Conservation (phyloP, 139 green algal species). For the Chlorella sp. region DNA sequence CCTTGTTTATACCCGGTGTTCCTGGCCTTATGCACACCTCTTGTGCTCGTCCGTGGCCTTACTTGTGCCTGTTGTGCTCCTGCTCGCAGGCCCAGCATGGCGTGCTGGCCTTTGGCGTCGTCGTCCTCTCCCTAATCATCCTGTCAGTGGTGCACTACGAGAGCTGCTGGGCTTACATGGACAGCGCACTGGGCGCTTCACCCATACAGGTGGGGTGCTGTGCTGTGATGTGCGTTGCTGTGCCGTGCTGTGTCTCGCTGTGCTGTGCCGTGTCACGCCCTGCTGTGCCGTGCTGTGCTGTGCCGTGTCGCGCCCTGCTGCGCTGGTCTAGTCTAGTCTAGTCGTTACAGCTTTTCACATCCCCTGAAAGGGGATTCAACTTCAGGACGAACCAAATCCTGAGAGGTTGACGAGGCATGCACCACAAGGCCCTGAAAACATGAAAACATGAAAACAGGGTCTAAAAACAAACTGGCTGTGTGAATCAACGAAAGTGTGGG, state of each 20-base stretch:
- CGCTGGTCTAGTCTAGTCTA: too few relatives aligned
- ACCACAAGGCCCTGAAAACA: too few relatives aligned
- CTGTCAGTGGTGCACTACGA: neutral
- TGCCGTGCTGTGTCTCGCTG: neutral
- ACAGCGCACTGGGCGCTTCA: neutral
- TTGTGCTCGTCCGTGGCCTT: neutral
- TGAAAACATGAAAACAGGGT: too few relatives aligned
- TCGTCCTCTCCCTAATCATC: neutral
- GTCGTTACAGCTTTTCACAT: too few relatives aligned
- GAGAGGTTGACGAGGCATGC: too few relatives aligned
- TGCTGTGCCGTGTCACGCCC: neutral
- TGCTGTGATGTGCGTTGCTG: neutral
- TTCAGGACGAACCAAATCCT: too few relatives aligned
- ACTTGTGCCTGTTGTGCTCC: neutral
- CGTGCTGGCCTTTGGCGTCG: neutral
- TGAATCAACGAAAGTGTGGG: too few relatives aligned
- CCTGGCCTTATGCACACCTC: too few relatives aligned
- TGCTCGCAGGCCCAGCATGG: constrained; percentile 11
- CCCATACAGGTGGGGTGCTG: constrained; percentile 6
- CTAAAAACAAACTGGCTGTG: too few relatives aligned
- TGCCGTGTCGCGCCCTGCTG: too few relatives aligned
- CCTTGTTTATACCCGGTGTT: neutral
- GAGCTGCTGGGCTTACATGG: constrained; percentile 14
- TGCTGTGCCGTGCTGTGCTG: neutral
- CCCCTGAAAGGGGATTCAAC: too few relatives aligned